Evolutionary conservation across 1,284 basidiomycete genomes (phyloP).

Genomic region (Trichosporon sp.): DNA sequence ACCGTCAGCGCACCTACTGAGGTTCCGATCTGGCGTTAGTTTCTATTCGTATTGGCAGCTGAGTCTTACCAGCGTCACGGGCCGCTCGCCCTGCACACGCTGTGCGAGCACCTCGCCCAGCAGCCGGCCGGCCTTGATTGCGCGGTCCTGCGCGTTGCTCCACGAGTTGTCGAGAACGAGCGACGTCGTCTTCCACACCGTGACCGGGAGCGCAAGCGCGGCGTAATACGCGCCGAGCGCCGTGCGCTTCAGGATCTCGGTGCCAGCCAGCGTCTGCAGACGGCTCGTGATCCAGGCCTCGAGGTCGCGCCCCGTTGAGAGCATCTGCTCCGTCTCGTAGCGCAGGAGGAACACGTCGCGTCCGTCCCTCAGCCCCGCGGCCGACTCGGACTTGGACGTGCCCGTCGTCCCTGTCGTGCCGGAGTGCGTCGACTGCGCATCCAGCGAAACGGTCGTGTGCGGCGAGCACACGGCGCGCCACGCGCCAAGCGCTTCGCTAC

Average conservation of each 20-base stretch:
- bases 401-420: not conserved
- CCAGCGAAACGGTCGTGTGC: not conserved
- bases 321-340: slow-evolving; percentile 49
- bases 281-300: slow-evolving; percentile 47
- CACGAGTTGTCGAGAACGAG: slow-evolving; percentile 49
- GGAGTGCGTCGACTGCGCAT: not conserved
- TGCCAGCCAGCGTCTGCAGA: slow-evolving; percentile 49
- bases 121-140: slow-evolving; percentile 54
- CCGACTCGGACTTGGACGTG: not conserved
- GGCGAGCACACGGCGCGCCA: slow-evolving; percentile 44
- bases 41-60: not conserved
- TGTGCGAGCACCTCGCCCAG: slow-evolving; percentile 56
- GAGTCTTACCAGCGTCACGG: slow-evolving; percentile 50
- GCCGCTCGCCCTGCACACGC: slow-evolving; percentile 56
- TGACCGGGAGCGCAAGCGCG: slow-evolving; percentile 54
- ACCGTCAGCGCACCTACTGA: slow-evolving; percentile 56
- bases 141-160: slow-evolving; percentile 52
- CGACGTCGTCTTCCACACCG: slow-evolving; percentile 42
- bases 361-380: slow-evolving; percentile 39
- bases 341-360: slow-evolving; percentile 50
- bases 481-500: slow-evolving; percentile 49
- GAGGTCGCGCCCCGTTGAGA: slow-evolving; percentile 51
- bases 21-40: slow-evolving; percentile 51
- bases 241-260: slow-evolving; percentile 56
- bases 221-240: slow-evolving; percentile 54